Conservation (phyloP, 805 yeast genomes). For the Nakazawaea siamensis region DNA sequence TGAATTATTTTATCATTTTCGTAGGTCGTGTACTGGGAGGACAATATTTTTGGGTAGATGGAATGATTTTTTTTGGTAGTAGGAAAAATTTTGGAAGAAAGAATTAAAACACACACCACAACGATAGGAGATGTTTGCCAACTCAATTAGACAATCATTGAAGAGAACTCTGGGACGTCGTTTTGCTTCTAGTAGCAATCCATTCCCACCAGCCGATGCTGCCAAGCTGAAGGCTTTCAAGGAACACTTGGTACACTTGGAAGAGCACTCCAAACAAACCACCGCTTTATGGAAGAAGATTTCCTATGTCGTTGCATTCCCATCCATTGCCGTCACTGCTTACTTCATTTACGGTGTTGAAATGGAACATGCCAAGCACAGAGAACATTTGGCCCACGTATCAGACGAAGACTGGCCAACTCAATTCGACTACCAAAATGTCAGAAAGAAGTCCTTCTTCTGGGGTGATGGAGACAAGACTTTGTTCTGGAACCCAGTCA, state of each 20-base stretch:
- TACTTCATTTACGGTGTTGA: slow-evolving; percentile 78
- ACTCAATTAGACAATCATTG: slow-evolving; percentile 25
- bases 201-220: slow-evolving; percentile 40
- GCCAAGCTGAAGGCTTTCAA: slow-evolving; percentile 68
- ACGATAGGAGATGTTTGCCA: slow-evolving; percentile 25
- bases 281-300: slow-evolving; percentile 80
- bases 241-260: slow-evolving; percentile 52
- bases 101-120: background rate
- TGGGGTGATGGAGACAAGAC: slow-evolving; percentile 99
- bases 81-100: background rate
- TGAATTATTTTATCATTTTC: background rate
- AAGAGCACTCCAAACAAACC: slow-evolving; percentile 74
- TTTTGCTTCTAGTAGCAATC: slow-evolving; percentile 27
- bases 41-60: too few relatives aligned
- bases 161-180: slow-evolving; percentile 25
- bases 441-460: slow-evolving; percentile 82
- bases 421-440: slow-evolving; percentile 86
- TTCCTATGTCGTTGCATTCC: slow-evolving; percentile 71
- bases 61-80: background rate
- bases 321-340: slow-evolving; percentile 70
- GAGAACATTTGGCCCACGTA: slow-evolving; percentile 64
- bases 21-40: slow-evolving; percentile 1
- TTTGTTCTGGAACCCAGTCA: slow-evolving; percentile 88
- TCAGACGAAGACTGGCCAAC: slow-evolving; percentile 90
- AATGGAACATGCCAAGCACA: slow-evolving; percentile 84